phyloP scores from a whole-genome alignment of 106 monocot genomes.

The Dendrobium chrysotoxum region DNA sequence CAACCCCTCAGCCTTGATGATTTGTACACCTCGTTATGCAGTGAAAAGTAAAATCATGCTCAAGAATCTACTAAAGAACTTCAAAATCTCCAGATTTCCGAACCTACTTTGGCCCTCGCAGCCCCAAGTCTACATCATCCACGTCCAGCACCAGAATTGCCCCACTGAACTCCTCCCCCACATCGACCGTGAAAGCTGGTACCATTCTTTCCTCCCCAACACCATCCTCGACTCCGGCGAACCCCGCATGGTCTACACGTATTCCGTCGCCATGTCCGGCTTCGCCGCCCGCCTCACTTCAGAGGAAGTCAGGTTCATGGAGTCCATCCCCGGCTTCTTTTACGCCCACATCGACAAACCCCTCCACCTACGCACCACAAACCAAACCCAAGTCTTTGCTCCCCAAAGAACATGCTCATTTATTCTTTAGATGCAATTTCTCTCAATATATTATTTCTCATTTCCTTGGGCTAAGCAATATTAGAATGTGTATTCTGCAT shows the following conservation, averaged over 20 bases:
- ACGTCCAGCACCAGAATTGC: background rate
- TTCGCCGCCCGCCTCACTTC: constrained; percentile 21
- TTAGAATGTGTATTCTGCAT: too few relatives aligned
- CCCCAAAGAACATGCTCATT: too few relatives aligned
- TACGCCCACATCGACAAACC: background rate
- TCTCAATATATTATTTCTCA: too few relatives aligned
- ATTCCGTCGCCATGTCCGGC: constrained; percentile 11
- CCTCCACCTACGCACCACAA: constrained; percentile 12
- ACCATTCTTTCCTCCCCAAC: constrained; percentile 7
- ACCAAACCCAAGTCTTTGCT: too few relatives aligned
- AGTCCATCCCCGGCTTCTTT: constrained; percentile 7
- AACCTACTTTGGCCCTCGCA: too few relatives aligned
- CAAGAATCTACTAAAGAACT: too few relatives aligned
- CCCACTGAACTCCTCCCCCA: background rate
- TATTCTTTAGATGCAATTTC: too few relatives aligned
- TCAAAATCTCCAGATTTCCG: too few relatives aligned
- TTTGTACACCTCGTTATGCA: too few relatives aligned
- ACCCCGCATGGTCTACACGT: constrained; percentile 10
- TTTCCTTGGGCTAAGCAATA: too few relatives aligned
- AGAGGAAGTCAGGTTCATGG: background rate
- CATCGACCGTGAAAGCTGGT: background rate
- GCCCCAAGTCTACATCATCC: constrained; percentile 6
- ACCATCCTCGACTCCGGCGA: background rate
- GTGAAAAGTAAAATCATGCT: too few relatives aligned
- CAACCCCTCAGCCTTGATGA: too few relatives aligned